Conservation (phyloP, 768 basidiomycete genomes). For the Lactifluus subvellereus region DNA sequence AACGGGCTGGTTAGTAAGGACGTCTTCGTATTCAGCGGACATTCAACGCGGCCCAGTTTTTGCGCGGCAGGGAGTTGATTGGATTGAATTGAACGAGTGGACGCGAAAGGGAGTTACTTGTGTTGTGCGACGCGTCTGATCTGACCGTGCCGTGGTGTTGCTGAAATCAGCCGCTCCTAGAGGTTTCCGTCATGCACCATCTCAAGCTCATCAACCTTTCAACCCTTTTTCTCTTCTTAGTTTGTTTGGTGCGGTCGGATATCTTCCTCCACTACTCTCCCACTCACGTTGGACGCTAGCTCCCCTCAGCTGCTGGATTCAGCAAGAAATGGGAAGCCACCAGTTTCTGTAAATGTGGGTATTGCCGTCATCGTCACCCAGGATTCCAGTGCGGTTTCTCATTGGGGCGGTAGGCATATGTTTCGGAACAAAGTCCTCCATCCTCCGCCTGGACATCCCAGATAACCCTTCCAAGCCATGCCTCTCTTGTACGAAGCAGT, state of each 20-base stretch:
- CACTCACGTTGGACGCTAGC: slow-evolving; percentile 27
- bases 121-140: background rate
- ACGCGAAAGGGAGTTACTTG: too few relatives aligned
- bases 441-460: slow-evolving; percentile 71
- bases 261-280: background rate
- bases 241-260: slow-evolving; percentile 23
- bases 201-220: background rate
- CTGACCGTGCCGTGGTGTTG: too few relatives aligned
- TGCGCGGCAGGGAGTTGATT: background rate
- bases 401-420: slow-evolving; percentile 64
- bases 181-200: background rate
- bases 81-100: too few relatives aligned
- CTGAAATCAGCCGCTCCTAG: too few relatives aligned
- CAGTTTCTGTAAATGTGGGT: slow-evolving; percentile 82
- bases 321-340: slow-evolving; percentile 81
- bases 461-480: slow-evolving; percentile 88
- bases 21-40: slow-evolving; percentile 87
- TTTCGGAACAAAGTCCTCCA: slow-evolving; percentile 81
- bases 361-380: background rate
- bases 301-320: slow-evolving; percentile 39
- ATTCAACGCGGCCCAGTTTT: slow-evolving; percentile 34
- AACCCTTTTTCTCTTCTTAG: background rate
- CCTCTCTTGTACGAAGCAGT: slow-evolving; percentile 88
- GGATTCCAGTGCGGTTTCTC: slow-evolving; percentile 1
- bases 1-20: slow-evolving; percentile 96